Base-by-base conservation (phyloP, 306 rosid species). In the Cicer chorassanicum region DNA sequence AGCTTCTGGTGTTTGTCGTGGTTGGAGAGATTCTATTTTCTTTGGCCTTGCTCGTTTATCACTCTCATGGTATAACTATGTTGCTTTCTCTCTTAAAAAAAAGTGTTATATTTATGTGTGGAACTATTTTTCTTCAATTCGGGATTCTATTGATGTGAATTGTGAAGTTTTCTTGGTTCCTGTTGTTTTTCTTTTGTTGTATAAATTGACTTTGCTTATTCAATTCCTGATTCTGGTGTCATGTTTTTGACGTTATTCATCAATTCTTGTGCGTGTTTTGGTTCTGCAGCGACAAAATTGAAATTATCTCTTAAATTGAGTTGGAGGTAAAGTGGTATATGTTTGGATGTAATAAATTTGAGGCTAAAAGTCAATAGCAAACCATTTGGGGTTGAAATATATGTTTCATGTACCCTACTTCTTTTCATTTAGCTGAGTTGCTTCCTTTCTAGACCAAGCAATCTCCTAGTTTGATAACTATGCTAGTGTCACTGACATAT, bases 21-120 rank as follows among this genome's bases (percentile, higher is more conserved):
- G 96, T 1, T 95, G 99, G 99, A 92, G 99, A 84, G 98, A 90
- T 76, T 90, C 96, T 62, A 77, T 92, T 71, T 87, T 77, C 87
- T 84, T 86, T 62, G 96, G 92, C 70, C 90, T 86, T 36, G 78
- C 87, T 39, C 96, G 86, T 65, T 92, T 95, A 60, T 95, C 98
- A 49, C 96, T 95, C 68, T 84, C 93, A 53, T 90, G 99, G 99
- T 95, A 86, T 54, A 29, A 29, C 34, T 29, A 86, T 65, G 63
- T 63, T 38, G 1, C 4, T 70, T 13, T 36, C 51, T 48, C 45
- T 24, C 8, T 19, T 55, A 18, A 7, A 1, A 9, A 18, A 7
- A 1, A 9, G 3, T 9, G 6, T 9, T 0, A 29, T 3, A 45
- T 45, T 1, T 48, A 1, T 46, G 0, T 6, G 8, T 49, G 55